Evolutionary conservation across 2,329 filamentous ascomycete genomes (phyloP), one percentile per base, ranked within the genome.

Genomic region (Aspergillus puulaauensis): DNA sequence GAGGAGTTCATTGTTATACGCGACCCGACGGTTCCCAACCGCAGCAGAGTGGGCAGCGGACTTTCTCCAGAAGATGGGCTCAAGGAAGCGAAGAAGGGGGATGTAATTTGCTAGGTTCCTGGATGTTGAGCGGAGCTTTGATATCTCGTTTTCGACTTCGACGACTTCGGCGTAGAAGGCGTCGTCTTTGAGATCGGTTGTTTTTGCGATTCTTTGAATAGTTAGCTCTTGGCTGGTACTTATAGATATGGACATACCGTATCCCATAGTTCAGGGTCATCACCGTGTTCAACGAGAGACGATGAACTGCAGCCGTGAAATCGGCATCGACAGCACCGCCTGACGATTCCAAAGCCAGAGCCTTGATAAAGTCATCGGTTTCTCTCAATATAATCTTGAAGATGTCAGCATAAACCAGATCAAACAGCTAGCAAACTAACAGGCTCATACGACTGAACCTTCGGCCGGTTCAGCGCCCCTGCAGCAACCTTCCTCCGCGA

Each of bases 51-150:
- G 35, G 1, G 35, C 35, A 11, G 35, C 35, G 6, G 52, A 49
- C 19, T 35, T 33, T 9, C 40, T 6, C 33, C 39, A 56, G 7
- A 40, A 19, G 6, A 56, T 21, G 1, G 54, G 54, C n/a, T 54
- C 52, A 7, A 44, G 45, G 3, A 56, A 27, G 6, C 54, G 47
- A 7, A 56, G 46, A 17, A 56, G 19, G 3, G 54, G 54, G 6
- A 56, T 51, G n/a, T 51, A 56, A 14, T 56, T 48, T 6, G 45
- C 39, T 12, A 56, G 47, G 17, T 56, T 56, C n/a, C 23, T 21
- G 27, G 54, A 49, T 2, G 54, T 56, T 6, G 44, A 49, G 11
- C 46, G n/a, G 4, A 52, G 39, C 8, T 27, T 48, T 3, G 44
- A 49, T 39, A 56, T 51, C 15, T 56, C 39, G 6, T 37, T 48